Conservation (phyloP, 192 early-diverging fungal genomes). For the Coemansia sp. region DNA sequence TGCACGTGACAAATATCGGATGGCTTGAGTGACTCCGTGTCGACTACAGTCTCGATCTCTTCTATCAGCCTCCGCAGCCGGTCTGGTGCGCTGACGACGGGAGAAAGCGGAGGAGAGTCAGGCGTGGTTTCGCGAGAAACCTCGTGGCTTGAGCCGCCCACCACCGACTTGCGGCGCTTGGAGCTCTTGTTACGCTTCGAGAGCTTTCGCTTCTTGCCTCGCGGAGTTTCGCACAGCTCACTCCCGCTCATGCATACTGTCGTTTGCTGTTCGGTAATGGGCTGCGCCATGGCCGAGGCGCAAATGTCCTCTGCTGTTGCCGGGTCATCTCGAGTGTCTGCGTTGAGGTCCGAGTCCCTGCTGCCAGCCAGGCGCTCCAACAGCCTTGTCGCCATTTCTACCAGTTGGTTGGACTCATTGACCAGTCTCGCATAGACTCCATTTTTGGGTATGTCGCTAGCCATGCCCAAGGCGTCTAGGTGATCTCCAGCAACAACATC, state of each 20-base stretch:
- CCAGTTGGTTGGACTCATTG: neutral
- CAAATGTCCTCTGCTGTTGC: neutral
- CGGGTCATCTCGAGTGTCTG: neutral
- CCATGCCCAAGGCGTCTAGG: neutral
- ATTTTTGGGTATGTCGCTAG: neutral
- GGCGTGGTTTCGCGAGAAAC: neutral
- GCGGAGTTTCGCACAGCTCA: neutral
- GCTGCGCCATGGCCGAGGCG: neutral
- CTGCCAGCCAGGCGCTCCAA: neutral
- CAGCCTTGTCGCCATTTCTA: neutral
- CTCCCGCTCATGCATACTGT: neutral
- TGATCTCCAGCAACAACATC: neutral
- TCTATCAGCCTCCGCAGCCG: slow-evolving; percentile 17
- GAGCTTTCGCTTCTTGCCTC: slow-evolving; percentile 20
- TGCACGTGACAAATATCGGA: neutral
- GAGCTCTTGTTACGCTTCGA: neutral
- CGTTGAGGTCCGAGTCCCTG: neutral
- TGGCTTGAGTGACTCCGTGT: neutral
- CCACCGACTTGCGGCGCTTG: neutral
- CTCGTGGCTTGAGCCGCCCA: neutral
- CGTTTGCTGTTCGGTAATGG: neutral
- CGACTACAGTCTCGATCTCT: slow-evolving; percentile 11
- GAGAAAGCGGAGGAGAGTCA: neutral
- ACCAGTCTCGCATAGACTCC: neutral
- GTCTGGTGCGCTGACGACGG: neutral